phyloP scores from a whole-genome alignment of 1,284 basidiomycete species.

The Naganishia albida region DNA sequence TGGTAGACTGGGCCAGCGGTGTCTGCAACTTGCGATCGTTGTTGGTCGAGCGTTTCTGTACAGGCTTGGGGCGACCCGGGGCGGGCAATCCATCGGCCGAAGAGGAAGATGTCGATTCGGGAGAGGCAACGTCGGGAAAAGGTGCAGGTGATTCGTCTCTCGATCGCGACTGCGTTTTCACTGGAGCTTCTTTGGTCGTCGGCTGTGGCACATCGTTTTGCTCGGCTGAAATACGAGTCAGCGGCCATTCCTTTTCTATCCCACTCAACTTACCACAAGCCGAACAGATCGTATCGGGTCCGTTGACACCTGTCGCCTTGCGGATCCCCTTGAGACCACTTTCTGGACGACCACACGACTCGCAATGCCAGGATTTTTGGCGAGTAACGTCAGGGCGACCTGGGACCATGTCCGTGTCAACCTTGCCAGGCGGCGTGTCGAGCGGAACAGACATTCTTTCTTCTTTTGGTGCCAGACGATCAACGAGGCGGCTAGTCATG shows the following conservation, averaged over 20 bases:
- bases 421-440: neutral
- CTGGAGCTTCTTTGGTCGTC: neutral
- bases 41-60: conserved; percentile 7
- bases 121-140: conserved; percentile 38
- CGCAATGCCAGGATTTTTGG: conserved; percentile 81
- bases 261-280: conserved; percentile 70
- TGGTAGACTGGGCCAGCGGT: conserved; percentile 13
- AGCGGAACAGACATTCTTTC: conserved; percentile 2
- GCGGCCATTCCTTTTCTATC: neutral
- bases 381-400: neutral
- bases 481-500: conserved; percentile 9
- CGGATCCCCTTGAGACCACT: conserved; percentile 75
- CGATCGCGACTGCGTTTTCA: conserved; percentile 15
- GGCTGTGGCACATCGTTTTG: neutral
- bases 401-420: neutral
- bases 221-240: neutral
- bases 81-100: conserved; percentile 19
- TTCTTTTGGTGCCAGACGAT: conserved; percentile 14
- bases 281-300: conserved; percentile 87
- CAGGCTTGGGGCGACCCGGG: conserved; percentile 9
- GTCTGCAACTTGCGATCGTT: conserved; percentile 18
- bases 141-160: conserved; percentile 35
- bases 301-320: conserved; percentile 47
- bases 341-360: conserved; percentile 86
- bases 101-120: conserved; percentile 34